These are phyloP conservation scores for Podospora anserina DNA, from an alignment of 495 filamentous ascomycete genomes.

Conservation along the genomic window DNA sequence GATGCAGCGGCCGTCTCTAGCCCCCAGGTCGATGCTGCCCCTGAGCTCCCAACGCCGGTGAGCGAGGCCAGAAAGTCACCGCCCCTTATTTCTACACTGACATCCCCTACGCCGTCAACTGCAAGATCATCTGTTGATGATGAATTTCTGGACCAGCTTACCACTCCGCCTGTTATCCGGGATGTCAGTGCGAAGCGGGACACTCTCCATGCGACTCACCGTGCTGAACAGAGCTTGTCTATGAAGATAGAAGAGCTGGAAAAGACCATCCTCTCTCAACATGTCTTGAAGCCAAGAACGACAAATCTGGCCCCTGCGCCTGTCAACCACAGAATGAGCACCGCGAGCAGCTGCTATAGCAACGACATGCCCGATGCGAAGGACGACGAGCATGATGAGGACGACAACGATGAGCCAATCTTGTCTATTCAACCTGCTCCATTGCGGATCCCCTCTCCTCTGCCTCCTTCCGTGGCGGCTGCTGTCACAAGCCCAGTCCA, in stretches of 20 bases:
- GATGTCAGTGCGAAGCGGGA: constrained; percentile 44
- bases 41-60: background rate
- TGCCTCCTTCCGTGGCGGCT: background rate
- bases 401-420: constrained; percentile 27
- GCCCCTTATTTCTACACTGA: constrained; percentile 14
- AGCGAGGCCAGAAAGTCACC: background rate
- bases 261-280: constrained; percentile 29
- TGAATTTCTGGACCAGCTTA: constrained; percentile 26
- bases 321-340: constrained; percentile 15
- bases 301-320: background rate
- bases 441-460: constrained; percentile 18
- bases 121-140: constrained; percentile 20
- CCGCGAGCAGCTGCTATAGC: constrained; percentile 31
- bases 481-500: background rate
- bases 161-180: constrained; percentile 35
- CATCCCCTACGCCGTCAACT: constrained; percentile 19
- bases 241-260: constrained; percentile 47
- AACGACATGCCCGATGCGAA: constrained; percentile 18
- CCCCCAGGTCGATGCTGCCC: background rate
- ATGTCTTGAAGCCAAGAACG: constrained; percentile 11
- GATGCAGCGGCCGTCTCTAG: background rate
- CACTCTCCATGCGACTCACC: constrained; percentile 34
- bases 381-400: constrained; percentile 20
- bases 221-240: constrained; percentile 40
- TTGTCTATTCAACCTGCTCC: constrained; percentile 28